Conservation (phyloP, 345 rosid species). For the Eucalyptus rudis region DNA sequence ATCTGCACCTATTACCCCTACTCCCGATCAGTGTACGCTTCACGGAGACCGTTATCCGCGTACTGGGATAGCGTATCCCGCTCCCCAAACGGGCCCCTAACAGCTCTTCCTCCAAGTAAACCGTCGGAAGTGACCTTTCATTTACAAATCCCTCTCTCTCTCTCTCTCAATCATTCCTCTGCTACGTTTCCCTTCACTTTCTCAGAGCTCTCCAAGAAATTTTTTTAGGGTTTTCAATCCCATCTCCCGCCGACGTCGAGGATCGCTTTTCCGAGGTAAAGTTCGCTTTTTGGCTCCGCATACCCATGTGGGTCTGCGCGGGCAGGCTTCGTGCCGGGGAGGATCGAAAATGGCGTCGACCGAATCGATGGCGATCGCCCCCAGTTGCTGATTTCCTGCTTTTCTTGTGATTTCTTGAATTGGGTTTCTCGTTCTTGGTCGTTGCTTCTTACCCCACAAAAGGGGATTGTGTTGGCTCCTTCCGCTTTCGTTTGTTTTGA, state of each 20-base stretch:
- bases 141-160: background rate
- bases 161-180: background rate
- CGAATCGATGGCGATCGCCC: background rate
- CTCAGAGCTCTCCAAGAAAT: background rate
- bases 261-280: background rate
- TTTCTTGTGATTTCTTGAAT: background rate
- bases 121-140: background rate
- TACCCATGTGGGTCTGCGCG: background rate
- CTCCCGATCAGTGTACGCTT: background rate
- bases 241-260: background rate
- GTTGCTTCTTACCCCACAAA: background rate
- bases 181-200: background rate
- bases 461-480: background rate
- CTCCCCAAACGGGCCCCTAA: background rate
- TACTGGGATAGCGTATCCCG: background rate
- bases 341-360: background rate
- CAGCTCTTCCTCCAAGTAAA: background rate
- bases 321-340: background rate
- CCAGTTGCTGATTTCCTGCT: background rate
- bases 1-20: background rate
- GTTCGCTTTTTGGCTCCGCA: background rate
- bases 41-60: background rate
- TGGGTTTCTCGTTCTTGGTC: background rate
- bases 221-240: background rate
- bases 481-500: background rate